Base-by-base conservation (phyloP, 2,329 filamentous ascomycete species). In the Trichothecium roseum region DNA sequence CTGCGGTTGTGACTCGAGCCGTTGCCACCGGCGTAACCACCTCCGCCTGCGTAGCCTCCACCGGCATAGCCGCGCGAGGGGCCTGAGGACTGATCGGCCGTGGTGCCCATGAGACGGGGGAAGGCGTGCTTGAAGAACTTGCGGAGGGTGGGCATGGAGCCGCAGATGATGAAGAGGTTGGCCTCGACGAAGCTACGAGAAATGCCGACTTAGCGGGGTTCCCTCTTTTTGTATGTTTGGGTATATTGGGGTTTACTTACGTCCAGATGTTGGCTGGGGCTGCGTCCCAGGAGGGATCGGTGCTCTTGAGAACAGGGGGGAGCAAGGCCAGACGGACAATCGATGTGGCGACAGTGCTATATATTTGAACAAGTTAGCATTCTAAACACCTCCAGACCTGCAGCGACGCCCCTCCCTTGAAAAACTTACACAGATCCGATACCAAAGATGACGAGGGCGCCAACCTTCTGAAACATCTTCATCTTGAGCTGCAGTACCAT, bases 401-500 rank as follows among this genome's bases (percentile, higher is more conserved):
- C n/a, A n/a, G n/a, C n/a, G n/a, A n/a, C n/a, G n/a, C n/a, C n/a
- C n/a, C n/a, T n/a, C n/a, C n/a, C n/a, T n/a, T n/a, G n/a, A n/a
- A n/a, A n/a, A 12, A 17, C 43, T 18, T 39, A 47, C 47, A 48
- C 18, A 2, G 46, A 59, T 27, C 61, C 64, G 10, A 69, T 47
- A 7, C 56, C 62, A 38, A 71, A 66, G 18, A 69, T 57, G 3
- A 58, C 39, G 2, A 57, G 50, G 1, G 68, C 51, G 1, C 54
- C 63, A 14, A 64, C 37, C 44, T 67, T 70, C 38, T 70, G 65
- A 20, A 56, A 56, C 30, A 38, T 46, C 0, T 62, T 62, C 44
- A 71, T 60, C 24, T 63, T 57, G 1, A 70, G 47, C 4, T 51
- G 50, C 32, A 60, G 47, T 1, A 71, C 50, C 32, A 65, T 63